Percentiles rank a stretch among this genome's conserved stretches.
Conservation (phyloP, 208 protist genomes). For the Crithidia expoeki region DNA sequence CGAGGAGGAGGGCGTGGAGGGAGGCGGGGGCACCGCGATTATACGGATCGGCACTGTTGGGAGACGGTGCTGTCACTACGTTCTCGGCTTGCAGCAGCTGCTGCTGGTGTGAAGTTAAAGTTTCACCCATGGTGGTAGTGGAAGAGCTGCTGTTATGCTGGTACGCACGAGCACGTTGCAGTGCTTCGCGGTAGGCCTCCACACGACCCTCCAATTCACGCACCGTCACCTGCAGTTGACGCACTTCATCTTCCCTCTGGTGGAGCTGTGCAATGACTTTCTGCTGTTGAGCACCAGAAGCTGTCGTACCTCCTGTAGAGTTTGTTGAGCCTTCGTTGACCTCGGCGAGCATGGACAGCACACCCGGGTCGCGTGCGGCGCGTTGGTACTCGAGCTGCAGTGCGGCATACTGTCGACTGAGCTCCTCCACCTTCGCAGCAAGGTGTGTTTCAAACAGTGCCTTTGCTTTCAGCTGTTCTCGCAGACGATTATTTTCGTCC, state of each 20-base stretch:
- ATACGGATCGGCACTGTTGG: not conserved
- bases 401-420: conserved; percentile 2
- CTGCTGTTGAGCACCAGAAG: not conserved
- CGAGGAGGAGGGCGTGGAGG: conserved; percentile 43
- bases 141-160: not conserved
- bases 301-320: not conserved
- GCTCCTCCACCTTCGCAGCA: conserved; percentile 44
- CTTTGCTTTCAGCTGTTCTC: conserved; percentile 56
- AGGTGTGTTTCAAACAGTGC: conserved; percentile 54
- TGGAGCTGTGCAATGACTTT: conserved; percentile 24
- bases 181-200: conserved; percentile 51
- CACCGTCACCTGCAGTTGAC: conserved; percentile 37
- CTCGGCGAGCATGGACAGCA: not conserved
- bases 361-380: not conserved
- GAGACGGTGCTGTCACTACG: no score
- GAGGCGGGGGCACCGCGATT: conserved; percentile 18
- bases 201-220: conserved; percentile 51
- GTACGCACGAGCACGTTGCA: conserved; percentile 23
- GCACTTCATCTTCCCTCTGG: conserved; percentile 35
- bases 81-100: no score
- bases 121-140: no score
- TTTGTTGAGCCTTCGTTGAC: not conserved
- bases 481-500: conserved; percentile 64
- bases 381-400: conserved; percentile 30
- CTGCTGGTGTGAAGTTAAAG: no score